Evolutionary conservation across 148 eudicot species (phyloP).

Genomic region (Selenicereus undatus): DNA sequence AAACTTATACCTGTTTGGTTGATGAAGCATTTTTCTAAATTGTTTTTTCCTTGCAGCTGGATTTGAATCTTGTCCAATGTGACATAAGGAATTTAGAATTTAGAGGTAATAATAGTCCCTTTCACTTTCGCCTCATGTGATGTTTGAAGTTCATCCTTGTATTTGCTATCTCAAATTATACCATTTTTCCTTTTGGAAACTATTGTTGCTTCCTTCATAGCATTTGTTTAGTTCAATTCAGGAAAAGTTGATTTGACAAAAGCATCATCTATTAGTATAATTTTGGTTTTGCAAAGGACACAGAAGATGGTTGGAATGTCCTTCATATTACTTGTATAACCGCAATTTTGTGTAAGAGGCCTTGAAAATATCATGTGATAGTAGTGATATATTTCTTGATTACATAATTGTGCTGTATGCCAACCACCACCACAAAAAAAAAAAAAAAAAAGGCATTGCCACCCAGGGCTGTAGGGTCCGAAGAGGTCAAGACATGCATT

Average conservation of each 20-base stretch:
- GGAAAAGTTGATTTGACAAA: neutral
- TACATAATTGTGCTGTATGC: neutral
- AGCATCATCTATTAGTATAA: neutral
- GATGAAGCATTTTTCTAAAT: slow-evolving; percentile 1
- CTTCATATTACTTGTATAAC: too few relatives aligned
- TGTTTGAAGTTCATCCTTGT: slow-evolving; percentile 8
- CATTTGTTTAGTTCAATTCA: neutral
- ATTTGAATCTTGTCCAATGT: slow-evolving; percentile 67
- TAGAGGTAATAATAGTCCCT: slow-evolving; percentile 45
- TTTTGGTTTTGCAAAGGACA: neutral
- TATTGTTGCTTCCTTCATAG: neutral
- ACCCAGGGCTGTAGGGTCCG: neutral
- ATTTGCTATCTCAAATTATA: neutral
- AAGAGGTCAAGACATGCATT: too few relatives aligned
- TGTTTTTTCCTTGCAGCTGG: slow-evolving; percentile 48
- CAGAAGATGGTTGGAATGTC: neutral
- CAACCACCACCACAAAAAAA: too few relatives aligned
- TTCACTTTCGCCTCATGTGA: neutral
- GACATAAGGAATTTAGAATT: slow-evolving; percentile 51
- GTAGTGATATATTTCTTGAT: neutral
- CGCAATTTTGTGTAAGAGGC: neutral
- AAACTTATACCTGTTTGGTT: neutral
- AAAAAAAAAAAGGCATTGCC: neutral
- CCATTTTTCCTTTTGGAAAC: neutral
- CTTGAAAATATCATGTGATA: neutral